Evolutionary conservation across 257 asterid species (phyloP).

Genomic region (Nicotiana benthamiana): DNA sequence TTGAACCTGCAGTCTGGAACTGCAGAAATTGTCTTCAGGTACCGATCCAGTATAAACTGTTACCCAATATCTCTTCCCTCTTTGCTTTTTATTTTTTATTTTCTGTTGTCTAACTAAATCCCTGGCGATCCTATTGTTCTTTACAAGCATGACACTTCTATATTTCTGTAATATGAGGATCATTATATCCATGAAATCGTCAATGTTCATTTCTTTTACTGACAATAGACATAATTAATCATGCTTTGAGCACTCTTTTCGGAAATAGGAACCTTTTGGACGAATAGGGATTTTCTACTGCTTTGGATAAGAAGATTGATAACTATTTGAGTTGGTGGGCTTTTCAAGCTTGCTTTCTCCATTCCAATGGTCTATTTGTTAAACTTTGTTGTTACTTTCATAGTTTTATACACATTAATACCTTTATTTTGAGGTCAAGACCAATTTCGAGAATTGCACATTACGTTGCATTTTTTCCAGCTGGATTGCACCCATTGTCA

Average conservation of each 20-base stretch:
- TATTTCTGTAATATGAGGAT: not conserved
- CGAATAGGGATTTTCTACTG: not conserved
- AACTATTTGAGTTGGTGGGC: not conserved
- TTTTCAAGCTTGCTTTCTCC: not conserved
- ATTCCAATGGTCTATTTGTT: not conserved
- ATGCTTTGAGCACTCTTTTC: not conserved
- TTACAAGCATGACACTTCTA: not conserved
- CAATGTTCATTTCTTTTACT: not conserved
- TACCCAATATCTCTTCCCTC: not conserved
- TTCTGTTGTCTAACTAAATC: not conserved
- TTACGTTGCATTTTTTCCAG: not conserved
- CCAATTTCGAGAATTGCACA: not conserved
- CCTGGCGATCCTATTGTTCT: not conserved
- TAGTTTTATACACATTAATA: not conserved
- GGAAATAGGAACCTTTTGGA: not conserved
- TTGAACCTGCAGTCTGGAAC: constrained; percentile 82
- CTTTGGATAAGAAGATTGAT: not conserved
- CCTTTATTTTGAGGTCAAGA: not conserved
- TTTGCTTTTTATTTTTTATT: not conserved
- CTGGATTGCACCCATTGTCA: not conserved
- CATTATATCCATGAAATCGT: not conserved
- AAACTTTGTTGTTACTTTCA: not conserved
- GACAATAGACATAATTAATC: not conserved
- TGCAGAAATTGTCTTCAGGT: constrained; percentile 80
- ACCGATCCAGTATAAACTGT: not conserved